Percentiles rank a stretch among this genome's conserved stretches.
phyloP scores from a whole-genome alignment of 371 early-diverging fungal genomes.

The Capniomyces stellatus region DNA sequence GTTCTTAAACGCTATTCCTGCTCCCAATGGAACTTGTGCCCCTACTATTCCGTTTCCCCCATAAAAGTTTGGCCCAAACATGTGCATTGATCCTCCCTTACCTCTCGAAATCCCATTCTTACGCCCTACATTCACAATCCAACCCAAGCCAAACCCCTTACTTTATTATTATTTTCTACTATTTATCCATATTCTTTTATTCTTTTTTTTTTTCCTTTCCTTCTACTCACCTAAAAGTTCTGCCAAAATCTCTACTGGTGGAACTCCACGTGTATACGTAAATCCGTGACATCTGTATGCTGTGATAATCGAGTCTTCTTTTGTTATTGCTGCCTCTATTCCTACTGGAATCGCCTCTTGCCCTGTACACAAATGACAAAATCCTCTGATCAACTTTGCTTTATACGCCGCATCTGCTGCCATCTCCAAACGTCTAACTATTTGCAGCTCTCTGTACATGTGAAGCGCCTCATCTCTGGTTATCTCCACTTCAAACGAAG shows the following conservation, averaged over 20 bases:
- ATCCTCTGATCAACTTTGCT: constrained; percentile 92
- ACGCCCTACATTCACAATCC: too few relatives aligned
- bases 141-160: too few relatives aligned
- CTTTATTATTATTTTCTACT: too few relatives aligned
- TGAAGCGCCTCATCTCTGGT: constrained; percentile 51
- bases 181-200: too few relatives aligned
- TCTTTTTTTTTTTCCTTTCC: too few relatives aligned
- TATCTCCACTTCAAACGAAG: constrained; percentile 35
- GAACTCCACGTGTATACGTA: constrained; percentile 78
- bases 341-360: constrained; percentile 98
- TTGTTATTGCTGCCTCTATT: constrained; percentile 74
- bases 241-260: constrained; percentile 53
- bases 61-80: constrained; percentile 92
- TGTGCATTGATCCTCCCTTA: constrained; percentile 99
- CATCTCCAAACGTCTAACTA: constrained; percentile 85
- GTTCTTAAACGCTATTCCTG: constrained; percentile 92
- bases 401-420: constrained; percentile 91
- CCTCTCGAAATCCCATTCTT: constrained; percentile 83
- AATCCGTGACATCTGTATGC: constrained; percentile 99
- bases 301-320: constrained; percentile 87
- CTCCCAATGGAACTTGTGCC: constrained; percentile 94
- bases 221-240: constrained; percentile 61
- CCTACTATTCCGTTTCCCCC: constrained; percentile 99
- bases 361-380: constrained; percentile 98
- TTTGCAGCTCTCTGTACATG: constrained; percentile 75